A percentile compares a stretch with the other conserved stretches of the same genome.
Evolutionary conservation across 1,139 yeast species (phyloP).

Genomic region (Saccharomyces pastorianus): DNA sequence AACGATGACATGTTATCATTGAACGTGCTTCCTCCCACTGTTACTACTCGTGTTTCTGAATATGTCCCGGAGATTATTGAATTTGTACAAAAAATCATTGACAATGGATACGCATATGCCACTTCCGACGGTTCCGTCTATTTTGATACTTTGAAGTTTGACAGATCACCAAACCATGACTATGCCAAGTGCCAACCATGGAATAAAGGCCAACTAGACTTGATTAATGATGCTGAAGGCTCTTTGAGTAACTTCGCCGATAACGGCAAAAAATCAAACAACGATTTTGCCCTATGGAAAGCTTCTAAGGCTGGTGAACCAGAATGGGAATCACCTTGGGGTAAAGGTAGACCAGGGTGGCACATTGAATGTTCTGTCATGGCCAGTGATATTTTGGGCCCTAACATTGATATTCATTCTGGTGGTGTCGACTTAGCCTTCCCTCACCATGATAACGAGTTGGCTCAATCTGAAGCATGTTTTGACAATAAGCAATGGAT

Average conservation of each 20-base stretch:
- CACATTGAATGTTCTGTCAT: conserved; percentile 98
- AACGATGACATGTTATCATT: conserved; percentile 78
- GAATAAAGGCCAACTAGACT: conserved; percentile 83
- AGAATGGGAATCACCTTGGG: conserved; percentile 93
- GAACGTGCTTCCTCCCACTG: conserved; percentile 75
- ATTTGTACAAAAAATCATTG: conserved; percentile 66
- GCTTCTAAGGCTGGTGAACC: conserved; percentile 97
- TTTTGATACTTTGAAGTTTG: conserved; percentile 81
- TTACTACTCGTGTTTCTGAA: conserved; percentile 94
- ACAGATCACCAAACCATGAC: conserved; percentile 58
- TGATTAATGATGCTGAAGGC: conserved; percentile 94
- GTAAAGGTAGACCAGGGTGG: conserved; percentile 98
- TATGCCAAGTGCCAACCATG: conserved; percentile 97
- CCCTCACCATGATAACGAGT: conserved; percentile 98
- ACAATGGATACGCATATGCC: conserved; percentile 75
- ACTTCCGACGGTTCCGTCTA: conserved; percentile 89
- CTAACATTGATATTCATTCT: conserved; percentile 84
- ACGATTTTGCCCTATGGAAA: conserved; percentile 96
- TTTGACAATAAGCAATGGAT: conserved; percentile 91
- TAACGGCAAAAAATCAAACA: conserved; percentile 57
- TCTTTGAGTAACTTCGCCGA: conserved; percentile 50
- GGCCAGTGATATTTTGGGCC: conserved; percentile 88
- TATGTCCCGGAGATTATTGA: conserved; percentile 85
- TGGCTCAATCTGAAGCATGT: conserved; percentile 95
- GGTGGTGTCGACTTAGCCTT: conserved; percentile 97